Evolutionary conservation across 805 yeast species (phyloP), one percentile per base, ranked within the genome.

Genomic region (Nakazawaea wickerhamii): DNA sequence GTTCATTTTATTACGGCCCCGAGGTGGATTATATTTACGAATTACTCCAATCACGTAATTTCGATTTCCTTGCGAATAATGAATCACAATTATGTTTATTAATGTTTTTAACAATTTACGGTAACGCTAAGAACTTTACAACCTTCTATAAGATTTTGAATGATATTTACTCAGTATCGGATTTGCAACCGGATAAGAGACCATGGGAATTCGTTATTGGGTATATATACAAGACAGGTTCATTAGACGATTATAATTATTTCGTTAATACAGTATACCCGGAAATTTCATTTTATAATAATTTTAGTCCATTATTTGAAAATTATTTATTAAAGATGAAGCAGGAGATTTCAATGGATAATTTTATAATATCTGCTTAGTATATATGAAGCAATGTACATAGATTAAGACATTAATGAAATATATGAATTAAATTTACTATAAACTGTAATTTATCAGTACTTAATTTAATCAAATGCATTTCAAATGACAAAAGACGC

Each of bases 131-230:
- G n/a, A 18, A 30, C 2, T 36, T 30, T 30, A 15, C 26, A 15
- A 27, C 13, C 5, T 41, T 44, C 19, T 38, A 35, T 23, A 7
- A 18, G 5, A 39, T 44, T 2, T 22, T 38, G 19, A 28, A 41
- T 5, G 22, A 43, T 11, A 26, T 30, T 17, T 28, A 28, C 6
- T 32, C 34, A 17, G 14, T 11, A 7, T 10, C 35, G 11, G 7
- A 17, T 14, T 14, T 19, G 14, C 20, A 23, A 30, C 34, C 27
- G 5, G 48, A 44, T 38, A 30, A 22, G 4, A 33, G 36, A 30
- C 43, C 44, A 11, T 36, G 47, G 42, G 38, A 40, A 13, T 38
- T 48, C 14, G 40, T 44, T 10, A 39, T 45, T 7, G 43, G 43
- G 11, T 38, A 35, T 20, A 28, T 43, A 5, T 34, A 36, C 30